A percentile compares a stretch with the other conserved stretches of the same genome.
phyloP scores from a whole-genome alignment of 768 basidiomycete species.

The Tricholoma terreum region DNA sequence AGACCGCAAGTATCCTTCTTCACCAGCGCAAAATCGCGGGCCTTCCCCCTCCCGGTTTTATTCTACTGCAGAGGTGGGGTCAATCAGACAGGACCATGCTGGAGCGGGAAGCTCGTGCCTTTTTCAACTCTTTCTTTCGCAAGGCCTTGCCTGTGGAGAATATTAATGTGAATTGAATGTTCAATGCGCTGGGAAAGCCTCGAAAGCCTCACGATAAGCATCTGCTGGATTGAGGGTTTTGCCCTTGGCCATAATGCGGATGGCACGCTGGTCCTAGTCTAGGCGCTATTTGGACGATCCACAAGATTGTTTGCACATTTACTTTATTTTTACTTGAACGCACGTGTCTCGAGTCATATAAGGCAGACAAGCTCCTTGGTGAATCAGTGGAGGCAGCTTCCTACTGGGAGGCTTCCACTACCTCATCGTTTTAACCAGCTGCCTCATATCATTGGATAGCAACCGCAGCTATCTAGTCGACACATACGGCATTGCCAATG shows the following conservation, averaged over 20 bases:
- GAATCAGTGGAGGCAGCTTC: slow-evolving; percentile 37
- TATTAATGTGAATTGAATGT: not conserved
- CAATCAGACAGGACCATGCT: slow-evolving; percentile 13
- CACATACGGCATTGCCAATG: slow-evolving; percentile 26
- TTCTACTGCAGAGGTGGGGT: slow-evolving; percentile 64
- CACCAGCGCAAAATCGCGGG: slow-evolving; percentile 84
- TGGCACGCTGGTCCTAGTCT: no score
- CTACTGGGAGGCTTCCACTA: slow-evolving; percentile 45
- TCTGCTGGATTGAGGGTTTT: slow-evolving; percentile 94
- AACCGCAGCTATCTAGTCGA: slow-evolving; percentile 7
- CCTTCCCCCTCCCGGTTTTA: slow-evolving; percentile 78
- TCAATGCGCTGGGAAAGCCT: slow-evolving; percentile 22
- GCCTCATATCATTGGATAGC: slow-evolving; percentile 12
- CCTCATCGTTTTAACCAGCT: slow-evolving; percentile 1
- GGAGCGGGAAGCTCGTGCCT: slow-evolving; percentile 47
- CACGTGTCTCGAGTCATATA: slow-evolving; percentile 30
- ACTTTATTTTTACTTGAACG: no score
- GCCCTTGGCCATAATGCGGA: slow-evolving; percentile 61
- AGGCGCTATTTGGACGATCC: no score
- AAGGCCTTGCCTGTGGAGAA: slow-evolving; percentile 74
- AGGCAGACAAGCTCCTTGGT: slow-evolving; percentile 12
- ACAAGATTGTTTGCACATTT: no score
- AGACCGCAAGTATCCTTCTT: slow-evolving; percentile 91
- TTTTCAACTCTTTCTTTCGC: slow-evolving; percentile 93
- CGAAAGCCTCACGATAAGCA: slow-evolving; percentile 63